These are phyloP conservation scores for Skeletonema potamos DNA, from an alignment of 108 stramenopile genomes.

Conservation along the genomic window DNA sequence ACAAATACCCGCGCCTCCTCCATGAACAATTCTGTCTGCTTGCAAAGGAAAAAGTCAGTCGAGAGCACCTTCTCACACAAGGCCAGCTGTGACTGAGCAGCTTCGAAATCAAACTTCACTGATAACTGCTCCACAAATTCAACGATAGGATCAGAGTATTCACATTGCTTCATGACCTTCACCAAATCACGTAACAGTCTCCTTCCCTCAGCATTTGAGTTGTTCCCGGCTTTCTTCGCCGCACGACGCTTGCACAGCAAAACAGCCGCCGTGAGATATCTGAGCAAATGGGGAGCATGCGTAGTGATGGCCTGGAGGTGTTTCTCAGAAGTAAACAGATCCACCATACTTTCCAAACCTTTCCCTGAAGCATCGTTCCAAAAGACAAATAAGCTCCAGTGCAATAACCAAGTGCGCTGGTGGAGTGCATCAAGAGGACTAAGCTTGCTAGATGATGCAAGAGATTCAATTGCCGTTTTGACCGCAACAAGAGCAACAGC, in stretches of 20 bases:
- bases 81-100: slow-evolving; percentile 87
- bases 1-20: slow-evolving; percentile 98
- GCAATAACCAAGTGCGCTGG: slow-evolving; percentile 97
- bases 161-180: slow-evolving; percentile 91
- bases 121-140: slow-evolving; percentile 96
- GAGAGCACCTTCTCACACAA: slow-evolving; percentile 86
- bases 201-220: slow-evolving; percentile 63
- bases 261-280: slow-evolving; percentile 97
- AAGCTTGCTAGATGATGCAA: slow-evolving; percentile 61
- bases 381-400: slow-evolving; percentile 98
- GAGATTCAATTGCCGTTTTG: slow-evolving; percentile 77
- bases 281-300: slow-evolving; percentile 96
- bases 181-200: slow-evolving; percentile 86
- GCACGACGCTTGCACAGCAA: slow-evolving; percentile 91
- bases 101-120: slow-evolving; percentile 98
- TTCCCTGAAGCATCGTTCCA: slow-evolving; percentile 91
- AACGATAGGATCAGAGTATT: slow-evolving; percentile 96
- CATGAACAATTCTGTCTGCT: slow-evolving; percentile 93
- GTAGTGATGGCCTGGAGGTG: slow-evolving; percentile 98
- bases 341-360: slow-evolving; percentile 87
- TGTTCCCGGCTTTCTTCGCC: slow-evolving; percentile 68
- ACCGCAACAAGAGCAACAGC: slow-evolving; percentile 81
- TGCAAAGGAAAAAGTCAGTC: slow-evolving; percentile 97
- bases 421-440: slow-evolving; percentile 88
- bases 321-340: slow-evolving; percentile 82